These are phyloP conservation scores for Heritiera fomes DNA, from an alignment of 345 rosid species.

Conservation along the genomic window DNA sequence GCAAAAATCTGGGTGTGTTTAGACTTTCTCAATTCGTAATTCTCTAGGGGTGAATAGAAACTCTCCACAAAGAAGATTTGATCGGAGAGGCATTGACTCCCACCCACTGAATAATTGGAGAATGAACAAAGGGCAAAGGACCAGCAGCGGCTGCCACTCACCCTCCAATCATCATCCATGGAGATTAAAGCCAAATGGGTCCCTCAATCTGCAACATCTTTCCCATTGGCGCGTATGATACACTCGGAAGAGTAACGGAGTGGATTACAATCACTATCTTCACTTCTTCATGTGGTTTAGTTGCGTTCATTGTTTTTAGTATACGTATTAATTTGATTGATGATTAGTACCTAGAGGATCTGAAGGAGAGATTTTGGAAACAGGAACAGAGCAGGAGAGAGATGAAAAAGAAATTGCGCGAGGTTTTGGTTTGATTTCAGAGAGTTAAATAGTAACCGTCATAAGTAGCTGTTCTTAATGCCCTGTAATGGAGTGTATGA, in stretches of 20 bases:
- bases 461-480: no score
- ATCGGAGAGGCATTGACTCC: constrained; percentile 25
- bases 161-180: background rate
- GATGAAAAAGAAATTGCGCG: no score
- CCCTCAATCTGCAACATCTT: background rate
- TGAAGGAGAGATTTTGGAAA: no score
- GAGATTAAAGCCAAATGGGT: background rate
- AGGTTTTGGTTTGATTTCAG: no score
- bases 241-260: background rate
- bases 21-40: no score
- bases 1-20: no score
- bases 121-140: constrained; percentile 4
- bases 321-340: no score
- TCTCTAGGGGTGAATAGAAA: no score
- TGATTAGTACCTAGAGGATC: no score
- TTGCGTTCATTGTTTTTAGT: background rate
- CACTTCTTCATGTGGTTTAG: background rate
- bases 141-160: constrained; percentile 1
- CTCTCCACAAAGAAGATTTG: background rate
- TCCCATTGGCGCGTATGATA: background rate
- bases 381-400: no score
- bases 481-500: no score
- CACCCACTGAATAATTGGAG: background rate
- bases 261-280: background rate
- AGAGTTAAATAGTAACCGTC: no score